Conservation (phyloP, 2,329 filamentous ascomycete species). For the Nectriaceae sp. region DNA sequence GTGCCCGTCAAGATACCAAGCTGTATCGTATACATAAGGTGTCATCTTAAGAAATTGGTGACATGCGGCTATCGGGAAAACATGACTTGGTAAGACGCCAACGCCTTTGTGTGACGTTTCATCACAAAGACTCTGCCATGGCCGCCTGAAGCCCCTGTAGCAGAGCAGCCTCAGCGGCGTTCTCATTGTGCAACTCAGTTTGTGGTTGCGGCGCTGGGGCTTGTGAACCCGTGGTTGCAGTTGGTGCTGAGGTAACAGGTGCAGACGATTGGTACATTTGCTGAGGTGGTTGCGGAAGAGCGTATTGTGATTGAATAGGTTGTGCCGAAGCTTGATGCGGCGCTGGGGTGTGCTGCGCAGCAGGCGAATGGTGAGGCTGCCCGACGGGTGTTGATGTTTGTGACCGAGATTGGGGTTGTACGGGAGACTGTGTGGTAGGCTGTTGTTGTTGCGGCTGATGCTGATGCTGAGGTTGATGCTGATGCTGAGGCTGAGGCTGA, state of each 20-base stretch:
- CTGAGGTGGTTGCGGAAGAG: slow-evolving; percentile 17
- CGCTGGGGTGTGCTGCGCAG: slow-evolving; percentile 23
- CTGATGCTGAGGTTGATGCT: slow-evolving; percentile 19
- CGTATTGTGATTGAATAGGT: slow-evolving; percentile 15
- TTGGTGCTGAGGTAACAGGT: slow-evolving; percentile 20
- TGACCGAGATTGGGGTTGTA: slow-evolving; percentile 1
- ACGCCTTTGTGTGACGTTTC: neutral
- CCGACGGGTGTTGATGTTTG: neutral
- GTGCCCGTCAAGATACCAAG: too few species aligned
- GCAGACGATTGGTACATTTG: slow-evolving; percentile 13
- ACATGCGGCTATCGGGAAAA: neutral
- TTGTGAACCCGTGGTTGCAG: slow-evolving; percentile 25
- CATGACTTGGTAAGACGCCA: neutral
- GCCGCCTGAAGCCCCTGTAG: slow-evolving; percentile 38
- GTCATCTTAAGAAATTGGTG: neutral
- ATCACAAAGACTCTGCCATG: slow-evolving; percentile 30
- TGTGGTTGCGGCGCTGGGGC: slow-evolving; percentile 19
- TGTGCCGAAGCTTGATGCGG: slow-evolving; percentile 22
- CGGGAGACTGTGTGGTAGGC: slow-evolving; percentile 5
- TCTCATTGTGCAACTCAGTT: slow-evolving; percentile 30
- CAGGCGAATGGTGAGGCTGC: slow-evolving; percentile 17
- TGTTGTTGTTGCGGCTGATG: slow-evolving; percentile 20
- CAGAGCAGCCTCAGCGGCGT: slow-evolving; percentile 37
- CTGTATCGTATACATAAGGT: neutral
- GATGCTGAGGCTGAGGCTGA: slow-evolving; percentile 20